Evolutionary conservation across 148 eudicot species (phyloP).

Genomic region (Chenopodium formosanum): DNA sequence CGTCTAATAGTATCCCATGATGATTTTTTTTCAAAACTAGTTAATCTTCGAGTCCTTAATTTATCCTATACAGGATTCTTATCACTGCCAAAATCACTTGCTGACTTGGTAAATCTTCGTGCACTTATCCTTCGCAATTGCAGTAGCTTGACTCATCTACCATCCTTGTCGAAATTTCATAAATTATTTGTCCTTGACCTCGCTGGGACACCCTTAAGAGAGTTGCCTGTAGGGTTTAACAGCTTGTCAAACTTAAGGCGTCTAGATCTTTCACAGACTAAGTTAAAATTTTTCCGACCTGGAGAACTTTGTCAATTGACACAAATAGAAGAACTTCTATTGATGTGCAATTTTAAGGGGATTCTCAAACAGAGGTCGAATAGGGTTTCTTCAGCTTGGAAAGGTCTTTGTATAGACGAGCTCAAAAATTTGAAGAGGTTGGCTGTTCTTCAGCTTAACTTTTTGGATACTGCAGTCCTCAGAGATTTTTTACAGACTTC

Average conservation of each 20-base stretch:
- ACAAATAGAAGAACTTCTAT: conserved; percentile 29
- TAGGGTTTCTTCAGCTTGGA: conserved; percentile 13
- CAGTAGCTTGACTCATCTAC: conserved; percentile 17
- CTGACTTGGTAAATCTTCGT: conserved; percentile 15
- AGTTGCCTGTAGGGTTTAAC: conserved; percentile 25
- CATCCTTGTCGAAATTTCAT: conserved; percentile 24
- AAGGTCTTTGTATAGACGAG: conserved; percentile 35
- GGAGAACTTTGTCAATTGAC: conserved; percentile 18
- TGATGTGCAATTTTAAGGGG: conserved; percentile 19
- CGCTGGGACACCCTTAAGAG: conserved; percentile 21
- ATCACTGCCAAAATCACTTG: conserved; percentile 26
- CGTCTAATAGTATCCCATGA: neutral
- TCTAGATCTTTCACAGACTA: conserved; percentile 30
- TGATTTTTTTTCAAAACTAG: conserved; percentile 28
- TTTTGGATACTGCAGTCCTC: conserved; percentile 26
- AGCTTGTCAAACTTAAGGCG: conserved; percentile 28
- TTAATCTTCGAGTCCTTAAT: conserved; percentile 28
- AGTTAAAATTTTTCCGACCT: conserved; percentile 17
- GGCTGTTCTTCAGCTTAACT: conserved; percentile 26
- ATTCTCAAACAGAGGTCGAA: conserved; percentile 31
- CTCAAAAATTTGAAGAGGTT: conserved; percentile 13
- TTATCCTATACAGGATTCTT: conserved; percentile 25
- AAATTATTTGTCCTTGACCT: conserved; percentile 27
- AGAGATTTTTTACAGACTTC: neutral
- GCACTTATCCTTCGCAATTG: conserved; percentile 35